phyloP scores from a whole-genome alignment of 495 filamentous ascomycete genomes.

The Penicillium odoratum region DNA sequence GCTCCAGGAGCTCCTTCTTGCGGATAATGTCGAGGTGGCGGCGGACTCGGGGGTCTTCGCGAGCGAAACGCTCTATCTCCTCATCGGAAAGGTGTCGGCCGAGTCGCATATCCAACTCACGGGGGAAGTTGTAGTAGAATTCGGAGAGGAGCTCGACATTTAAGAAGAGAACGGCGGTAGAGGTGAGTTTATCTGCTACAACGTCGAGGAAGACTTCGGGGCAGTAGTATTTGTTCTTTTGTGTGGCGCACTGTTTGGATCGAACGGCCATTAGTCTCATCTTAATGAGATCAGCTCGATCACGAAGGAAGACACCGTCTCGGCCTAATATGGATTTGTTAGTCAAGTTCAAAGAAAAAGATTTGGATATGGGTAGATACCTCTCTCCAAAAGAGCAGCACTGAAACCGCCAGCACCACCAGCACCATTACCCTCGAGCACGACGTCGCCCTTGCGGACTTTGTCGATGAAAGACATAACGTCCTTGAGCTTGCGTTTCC shows the following conservation, averaged over 20 bases:
- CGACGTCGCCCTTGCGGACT: conserved; percentile 77
- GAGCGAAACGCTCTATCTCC: conserved; percentile 86
- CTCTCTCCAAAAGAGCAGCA: conserved; percentile 73
- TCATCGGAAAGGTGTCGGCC: conserved; percentile 73
- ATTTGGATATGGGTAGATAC: conserved; percentile 42
- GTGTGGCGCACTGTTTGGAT: conserved; percentile 77
- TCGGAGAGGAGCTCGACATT: conserved; percentile 96
- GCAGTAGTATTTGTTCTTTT: conserved; percentile 91
- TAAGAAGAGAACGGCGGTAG: conserved; percentile 93
- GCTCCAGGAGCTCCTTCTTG: conserved; percentile 88
- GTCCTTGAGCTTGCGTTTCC: conserved; percentile 80
- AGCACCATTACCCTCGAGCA: conserved; percentile 77
- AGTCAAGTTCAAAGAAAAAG: conserved; percentile 12
- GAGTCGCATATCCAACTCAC: conserved; percentile 86
- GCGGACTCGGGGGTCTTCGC: conserved; percentile 85
- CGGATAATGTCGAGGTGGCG: conserved; percentile 87
- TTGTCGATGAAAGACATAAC: conserved; percentile 90
- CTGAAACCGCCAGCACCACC: conserved; percentile 93
- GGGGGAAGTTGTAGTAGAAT: conserved; percentile 95
- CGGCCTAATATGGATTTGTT: conserved; percentile 58
- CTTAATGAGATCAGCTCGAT: conserved; percentile 83
- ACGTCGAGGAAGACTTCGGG: conserved; percentile 97
- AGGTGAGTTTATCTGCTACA: conserved; percentile 90
- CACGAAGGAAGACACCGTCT: conserved; percentile 89
- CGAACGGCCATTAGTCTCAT: conserved; percentile 86